phyloP scores from a whole-genome alignment of 2,329 filamentous ascomycete genomes.

The Cercospora sp. region DNA sequence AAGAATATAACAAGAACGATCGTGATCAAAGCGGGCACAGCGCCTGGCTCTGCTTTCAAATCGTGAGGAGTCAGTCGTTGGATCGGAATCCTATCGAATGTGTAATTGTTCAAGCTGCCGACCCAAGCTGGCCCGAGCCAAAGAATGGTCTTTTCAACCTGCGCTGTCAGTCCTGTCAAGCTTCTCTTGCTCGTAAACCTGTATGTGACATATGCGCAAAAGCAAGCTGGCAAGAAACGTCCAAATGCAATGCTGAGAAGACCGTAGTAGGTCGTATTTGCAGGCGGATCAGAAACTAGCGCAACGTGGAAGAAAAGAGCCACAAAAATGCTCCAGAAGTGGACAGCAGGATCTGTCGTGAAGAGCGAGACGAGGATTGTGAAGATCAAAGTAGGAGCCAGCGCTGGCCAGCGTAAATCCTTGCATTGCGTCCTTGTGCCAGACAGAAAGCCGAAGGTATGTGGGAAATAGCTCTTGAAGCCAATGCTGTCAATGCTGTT shows the following conservation, averaged over 20 bases:
- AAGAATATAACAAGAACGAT: constrained; percentile 70
- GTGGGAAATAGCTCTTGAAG: constrained; percentile 88
- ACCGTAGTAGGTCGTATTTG: constrained; percentile 62
- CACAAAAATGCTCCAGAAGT: constrained; percentile 81
- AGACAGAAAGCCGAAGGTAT: constrained; percentile 74
- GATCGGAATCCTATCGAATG: constrained; percentile 90
- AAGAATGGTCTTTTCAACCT: constrained; percentile 84
- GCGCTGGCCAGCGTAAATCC: constrained; percentile 80
- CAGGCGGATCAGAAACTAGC: constrained; percentile 83
- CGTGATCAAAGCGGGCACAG: constrained; percentile 75
- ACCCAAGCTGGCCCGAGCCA: constrained; percentile 92
- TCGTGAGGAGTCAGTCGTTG: constrained; percentile 89
- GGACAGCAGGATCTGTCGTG: constrained; percentile 73
- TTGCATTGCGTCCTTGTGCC: constrained; percentile 65
- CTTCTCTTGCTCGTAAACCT: constrained; percentile 75
- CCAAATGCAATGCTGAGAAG: constrained; percentile 77
- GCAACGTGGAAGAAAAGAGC: constrained; percentile 88
- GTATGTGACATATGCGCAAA: constrained; percentile 85
- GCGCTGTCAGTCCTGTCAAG: constrained; percentile 71
- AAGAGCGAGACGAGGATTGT: constrained; percentile 77
- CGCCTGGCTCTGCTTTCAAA: constrained; percentile 83
- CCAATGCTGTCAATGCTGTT: constrained; percentile 74
- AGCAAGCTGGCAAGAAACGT: constrained; percentile 81
- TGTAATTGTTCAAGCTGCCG: constrained; percentile 90
- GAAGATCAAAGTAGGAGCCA: constrained; percentile 79